Percentiles rank a stretch among this genome's conserved stretches.
These are phyloP conservation scores for Solanum appendiculatum DNA, from an alignment of 257 asterid genomes.

Conservation along the genomic window DNA sequence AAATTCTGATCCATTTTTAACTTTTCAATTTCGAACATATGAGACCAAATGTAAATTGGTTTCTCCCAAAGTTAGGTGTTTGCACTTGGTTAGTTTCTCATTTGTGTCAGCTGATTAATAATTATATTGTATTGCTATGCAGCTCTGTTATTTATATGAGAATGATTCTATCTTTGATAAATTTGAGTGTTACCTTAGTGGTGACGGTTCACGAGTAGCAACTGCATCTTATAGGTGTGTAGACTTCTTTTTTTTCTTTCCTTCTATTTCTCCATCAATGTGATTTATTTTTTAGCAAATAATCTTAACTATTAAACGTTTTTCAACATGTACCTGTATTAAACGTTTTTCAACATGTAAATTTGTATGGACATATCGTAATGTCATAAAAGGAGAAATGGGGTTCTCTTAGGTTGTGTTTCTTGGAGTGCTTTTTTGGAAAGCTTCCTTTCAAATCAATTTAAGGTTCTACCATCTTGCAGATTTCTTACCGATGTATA, in stretches of 20 bases:
- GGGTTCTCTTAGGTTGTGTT: slow-evolving; percentile 15
- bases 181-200: slow-evolving; percentile 95
- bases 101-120: slow-evolving; percentile 17
- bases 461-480: slow-evolving; percentile 19
- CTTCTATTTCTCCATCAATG: neutral
- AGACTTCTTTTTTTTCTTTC: neutral
- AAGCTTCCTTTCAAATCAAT: slow-evolving; percentile 10
- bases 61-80: neutral
- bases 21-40: slow-evolving; percentile 92
- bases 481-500: slow-evolving; percentile 22
- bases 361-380: neutral
- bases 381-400: neutral
- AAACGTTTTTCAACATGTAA: neutral
- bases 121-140: slow-evolving; percentile 10
- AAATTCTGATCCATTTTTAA: slow-evolving; percentile 93
- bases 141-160: slow-evolving; percentile 90
- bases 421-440: slow-evolving; percentile 25
- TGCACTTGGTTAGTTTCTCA: neutral
- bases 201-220: slow-evolving; percentile 82
- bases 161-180: slow-evolving; percentile 94
- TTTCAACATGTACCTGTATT: slow-evolving; percentile 48
- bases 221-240: slow-evolving; percentile 95
- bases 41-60: slow-evolving; percentile 74
- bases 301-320: slow-evolving; percentile 22
- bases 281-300: neutral